Percentiles rank a stretch among this genome's conserved stretches.
phyloP scores from a whole-genome alignment of 2,329 filamentous ascomycete species.

The Sphaceloma murrayae region DNA sequence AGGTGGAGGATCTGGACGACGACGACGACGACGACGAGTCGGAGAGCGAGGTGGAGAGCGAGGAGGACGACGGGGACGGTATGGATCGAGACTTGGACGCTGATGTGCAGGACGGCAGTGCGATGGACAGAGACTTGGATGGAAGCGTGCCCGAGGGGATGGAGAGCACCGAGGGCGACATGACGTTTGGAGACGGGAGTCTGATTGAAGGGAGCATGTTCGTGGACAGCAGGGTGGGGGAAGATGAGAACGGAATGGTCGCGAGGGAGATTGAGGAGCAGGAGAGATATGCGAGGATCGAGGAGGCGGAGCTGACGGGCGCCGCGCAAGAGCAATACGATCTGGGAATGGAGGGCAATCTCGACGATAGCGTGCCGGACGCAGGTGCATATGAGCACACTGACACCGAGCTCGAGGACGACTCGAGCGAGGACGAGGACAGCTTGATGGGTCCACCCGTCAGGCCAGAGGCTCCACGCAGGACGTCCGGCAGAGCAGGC shows the following conservation, averaged over 20 bases:
- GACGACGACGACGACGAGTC: constrained; percentile 40
- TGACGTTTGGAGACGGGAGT: constrained; percentile 44
- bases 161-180: constrained; percentile 38
- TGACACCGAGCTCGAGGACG: constrained; percentile 42
- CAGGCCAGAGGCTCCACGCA: neutral
- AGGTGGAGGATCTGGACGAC: constrained; percentile 19
- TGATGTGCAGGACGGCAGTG: constrained; percentile 48
- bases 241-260: constrained; percentile 25
- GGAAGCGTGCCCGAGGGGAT: neutral
- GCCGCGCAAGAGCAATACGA: constrained; percentile 41
- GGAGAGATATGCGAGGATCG: constrained; percentile 35
- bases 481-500: constrained; percentile 17
- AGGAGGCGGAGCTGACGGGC: constrained; percentile 40
- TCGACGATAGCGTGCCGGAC: constrained; percentile 44
- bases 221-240: constrained; percentile 24
- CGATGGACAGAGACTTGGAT: constrained; percentile 34
- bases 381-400: constrained; percentile 47
- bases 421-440: constrained; percentile 24
- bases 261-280: constrained; percentile 32
- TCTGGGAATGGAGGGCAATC: constrained; percentile 31
- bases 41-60: constrained; percentile 60
- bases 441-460: constrained; percentile 17
- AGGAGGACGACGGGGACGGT: constrained; percentile 38
- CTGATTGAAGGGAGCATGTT: constrained; percentile 39
- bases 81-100: constrained; percentile 57